phyloP scores from a whole-genome alignment of 2,329 filamentous ascomycete species.

The Fusarium sp. region DNA sequence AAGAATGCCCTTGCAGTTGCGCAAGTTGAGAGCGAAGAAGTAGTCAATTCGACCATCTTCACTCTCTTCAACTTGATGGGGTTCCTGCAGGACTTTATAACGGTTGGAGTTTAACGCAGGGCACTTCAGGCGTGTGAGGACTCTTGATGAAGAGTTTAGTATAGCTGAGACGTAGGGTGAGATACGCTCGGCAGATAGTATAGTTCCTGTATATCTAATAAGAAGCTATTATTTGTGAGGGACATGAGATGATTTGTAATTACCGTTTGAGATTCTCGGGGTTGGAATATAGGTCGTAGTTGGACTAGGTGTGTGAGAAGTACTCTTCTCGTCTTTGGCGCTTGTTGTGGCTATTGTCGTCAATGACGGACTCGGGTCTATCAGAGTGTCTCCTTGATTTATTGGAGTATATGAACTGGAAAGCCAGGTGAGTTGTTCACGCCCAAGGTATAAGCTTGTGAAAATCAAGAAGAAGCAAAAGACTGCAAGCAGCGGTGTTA shows the following conservation, averaged over 20 bases:
- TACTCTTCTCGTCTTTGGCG: neutral
- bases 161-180: slow-evolving; percentile 46
- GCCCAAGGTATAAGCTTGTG: slow-evolving; percentile 35
- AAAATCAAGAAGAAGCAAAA: slow-evolving; percentile 28
- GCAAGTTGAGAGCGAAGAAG: slow-evolving; percentile 65
- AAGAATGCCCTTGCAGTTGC: slow-evolving; percentile 57
- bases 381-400: neutral
- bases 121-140: slow-evolving; percentile 44
- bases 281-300: neutral
- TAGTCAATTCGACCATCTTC: slow-evolving; percentile 46
- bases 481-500: slow-evolving; percentile 20
- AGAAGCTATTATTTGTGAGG: accelerated
- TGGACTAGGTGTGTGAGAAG: neutral
- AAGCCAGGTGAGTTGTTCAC: slow-evolving; percentile 17
- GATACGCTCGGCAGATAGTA: slow-evolving; percentile 30
- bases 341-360: neutral
- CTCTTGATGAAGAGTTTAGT: slow-evolving; percentile 39
- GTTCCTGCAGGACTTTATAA: slow-evolving; percentile 37
- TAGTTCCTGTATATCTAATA: slow-evolving; percentile 46
- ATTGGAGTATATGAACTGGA: slow-evolving; percentile 10
- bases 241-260: accelerated
- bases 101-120: slow-evolving; percentile 36
- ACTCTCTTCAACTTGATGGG: neutral
- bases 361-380: neutral
- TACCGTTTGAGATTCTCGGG: slow-evolving; percentile 19